A percentile compares a stretch with the other conserved stretches of the same genome.
Evolutionary conservation across 306 rosid species (phyloP).

Genomic region (Erythrophleum fordii): DNA sequence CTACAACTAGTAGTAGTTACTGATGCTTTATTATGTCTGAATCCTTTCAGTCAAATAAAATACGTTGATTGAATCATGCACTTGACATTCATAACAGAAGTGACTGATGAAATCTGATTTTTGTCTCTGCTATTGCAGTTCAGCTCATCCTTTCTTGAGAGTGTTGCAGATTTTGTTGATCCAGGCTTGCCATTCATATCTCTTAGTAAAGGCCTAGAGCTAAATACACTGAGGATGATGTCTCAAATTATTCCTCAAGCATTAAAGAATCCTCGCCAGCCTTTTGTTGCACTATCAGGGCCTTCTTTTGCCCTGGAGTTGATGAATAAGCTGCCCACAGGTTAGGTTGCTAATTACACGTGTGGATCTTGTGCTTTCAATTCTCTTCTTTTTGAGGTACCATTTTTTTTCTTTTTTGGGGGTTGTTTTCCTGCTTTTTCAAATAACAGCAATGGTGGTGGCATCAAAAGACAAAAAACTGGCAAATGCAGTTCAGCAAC

Average conservation of each 20-base stretch:
- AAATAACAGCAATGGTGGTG: slow-evolving; percentile 83
- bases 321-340: slow-evolving; percentile 92
- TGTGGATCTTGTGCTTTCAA: slow-evolving; percentile 6
- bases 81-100: neutral
- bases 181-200: slow-evolving; percentile 90
- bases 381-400: slow-evolving; percentile 9
- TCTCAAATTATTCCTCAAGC: slow-evolving; percentile 93
- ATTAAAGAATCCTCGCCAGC: slow-evolving; percentile 83
- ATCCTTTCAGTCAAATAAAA: slow-evolving; percentile 11
- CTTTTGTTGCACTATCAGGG: slow-evolving; percentile 90
- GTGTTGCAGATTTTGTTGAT: slow-evolving; percentile 81
- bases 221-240: slow-evolving; percentile 88
- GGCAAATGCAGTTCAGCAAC: slow-evolving; percentile 83
- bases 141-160: slow-evolving; percentile 78
- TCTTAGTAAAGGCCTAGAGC: slow-evolving; percentile 92
- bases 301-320: slow-evolving; percentile 92
- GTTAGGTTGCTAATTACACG: slow-evolving; percentile 38
- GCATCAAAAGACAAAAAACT: slow-evolving; percentile 89
- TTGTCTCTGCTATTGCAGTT: slow-evolving; percentile 61
- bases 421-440: slow-evolving; percentile 26
- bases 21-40: neutral
- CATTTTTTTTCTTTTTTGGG: slow-evolving; percentile 15
- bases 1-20: neutral
- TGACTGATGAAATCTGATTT: slow-evolving; percentile 31
- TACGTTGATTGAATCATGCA: neutral